Evolutionary conservation across 805 yeast species (phyloP).

Genomic region (Candida sphagnicola): DNA sequence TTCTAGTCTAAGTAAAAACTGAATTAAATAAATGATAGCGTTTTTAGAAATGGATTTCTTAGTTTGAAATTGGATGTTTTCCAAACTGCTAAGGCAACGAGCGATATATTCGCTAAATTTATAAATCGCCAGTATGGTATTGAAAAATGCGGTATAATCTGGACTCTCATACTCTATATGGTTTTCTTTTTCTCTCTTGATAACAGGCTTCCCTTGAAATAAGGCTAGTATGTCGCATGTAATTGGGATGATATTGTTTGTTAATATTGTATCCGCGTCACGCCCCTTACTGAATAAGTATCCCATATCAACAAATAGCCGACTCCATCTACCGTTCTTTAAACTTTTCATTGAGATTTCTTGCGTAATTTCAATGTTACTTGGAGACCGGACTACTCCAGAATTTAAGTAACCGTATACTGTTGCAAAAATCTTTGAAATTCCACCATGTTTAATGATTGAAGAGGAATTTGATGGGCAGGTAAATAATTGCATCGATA

Average conservation of each 20-base stretch:
- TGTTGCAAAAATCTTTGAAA: constrained; percentile 57
- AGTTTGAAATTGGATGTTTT: constrained; percentile 10
- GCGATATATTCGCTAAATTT: constrained; percentile 57
- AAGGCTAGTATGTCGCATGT: constrained; percentile 61
- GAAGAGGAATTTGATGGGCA: constrained; percentile 76
- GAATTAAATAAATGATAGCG: constrained; percentile 28
- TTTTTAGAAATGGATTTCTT: constrained; percentile 15
- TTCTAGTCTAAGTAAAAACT: constrained; percentile 28
- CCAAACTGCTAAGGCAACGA: constrained; percentile 33
- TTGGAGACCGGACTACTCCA: constrained; percentile 45
- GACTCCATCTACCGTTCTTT: constrained; percentile 74
- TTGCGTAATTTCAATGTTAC: constrained; percentile 33
- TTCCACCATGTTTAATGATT: constrained; percentile 60
- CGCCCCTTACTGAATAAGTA: constrained; percentile 70
- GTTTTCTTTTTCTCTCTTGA: constrained; percentile 67
- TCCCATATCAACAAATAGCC: constrained; percentile 73
- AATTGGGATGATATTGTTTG: constrained; percentile 48
- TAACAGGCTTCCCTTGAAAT: constrained; percentile 75
- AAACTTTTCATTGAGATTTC: constrained; percentile 42
- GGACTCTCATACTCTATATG: constrained; percentile 92
- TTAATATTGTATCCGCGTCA: constrained; percentile 44
- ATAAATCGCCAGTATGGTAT: constrained; percentile 62
- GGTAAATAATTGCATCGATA: constrained; percentile 85
- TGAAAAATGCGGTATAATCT: constrained; percentile 71
- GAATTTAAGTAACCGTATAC: constrained; percentile 60